Percentiles rank a stretch among this genome's conserved stretches.
Evolutionary conservation across 495 filamentous ascomycete genomes (phyloP).

Genomic region (Apodospora peruviana): DNA sequence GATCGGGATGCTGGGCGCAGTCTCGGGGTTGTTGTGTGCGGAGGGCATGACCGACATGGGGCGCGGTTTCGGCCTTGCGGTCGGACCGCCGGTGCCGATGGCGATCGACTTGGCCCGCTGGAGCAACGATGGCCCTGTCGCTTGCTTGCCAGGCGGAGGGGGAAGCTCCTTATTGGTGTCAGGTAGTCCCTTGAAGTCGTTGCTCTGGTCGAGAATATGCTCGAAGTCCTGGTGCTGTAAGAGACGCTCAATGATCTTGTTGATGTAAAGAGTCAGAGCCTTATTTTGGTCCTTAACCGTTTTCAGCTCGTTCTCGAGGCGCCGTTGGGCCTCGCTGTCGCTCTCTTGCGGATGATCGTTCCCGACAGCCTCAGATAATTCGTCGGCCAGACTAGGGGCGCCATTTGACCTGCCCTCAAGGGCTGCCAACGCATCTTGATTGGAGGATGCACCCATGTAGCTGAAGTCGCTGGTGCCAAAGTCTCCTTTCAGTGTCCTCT

Average conservation of each 20-base stretch:
- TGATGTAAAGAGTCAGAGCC: conserved; percentile 92
- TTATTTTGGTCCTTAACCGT: conserved; percentile 92
- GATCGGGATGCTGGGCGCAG: conserved; percentile 76
- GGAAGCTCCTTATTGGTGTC: conserved; percentile 82
- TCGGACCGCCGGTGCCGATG: conserved; percentile 30
- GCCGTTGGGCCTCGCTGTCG: conserved; percentile 54
- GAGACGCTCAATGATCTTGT: conserved; percentile 93
- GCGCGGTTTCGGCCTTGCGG: conserved; percentile 49
- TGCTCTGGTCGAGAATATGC: conserved; percentile 75
- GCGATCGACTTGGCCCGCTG: conserved; percentile 76
- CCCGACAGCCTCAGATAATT: conserved; percentile 61
- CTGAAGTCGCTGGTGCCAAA: conserved; percentile 72
- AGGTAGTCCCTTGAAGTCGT: conserved; percentile 43
- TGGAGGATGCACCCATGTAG: conserved; percentile 58
- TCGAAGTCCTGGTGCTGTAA: conserved; percentile 93
- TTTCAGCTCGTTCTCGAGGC: conserved; percentile 73
- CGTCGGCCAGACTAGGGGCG: conserved; percentile 71
- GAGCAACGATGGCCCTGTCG: conserved; percentile 53
- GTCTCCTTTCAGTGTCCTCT: conserved; percentile 91
- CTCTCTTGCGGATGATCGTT: conserved; percentile 48
- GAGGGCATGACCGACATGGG: conserved; percentile 54
- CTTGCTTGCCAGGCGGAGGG: conserved; percentile 57
- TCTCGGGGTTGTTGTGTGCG: conserved; percentile 57
- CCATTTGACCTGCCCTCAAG: conserved; percentile 48
- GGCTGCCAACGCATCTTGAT: conserved; percentile 51